Evolutionary conservation across 2,329 filamentous ascomycete species (phyloP), one percentile per base, ranked within the genome.

Genomic region (Leptographium procerum): DNA sequence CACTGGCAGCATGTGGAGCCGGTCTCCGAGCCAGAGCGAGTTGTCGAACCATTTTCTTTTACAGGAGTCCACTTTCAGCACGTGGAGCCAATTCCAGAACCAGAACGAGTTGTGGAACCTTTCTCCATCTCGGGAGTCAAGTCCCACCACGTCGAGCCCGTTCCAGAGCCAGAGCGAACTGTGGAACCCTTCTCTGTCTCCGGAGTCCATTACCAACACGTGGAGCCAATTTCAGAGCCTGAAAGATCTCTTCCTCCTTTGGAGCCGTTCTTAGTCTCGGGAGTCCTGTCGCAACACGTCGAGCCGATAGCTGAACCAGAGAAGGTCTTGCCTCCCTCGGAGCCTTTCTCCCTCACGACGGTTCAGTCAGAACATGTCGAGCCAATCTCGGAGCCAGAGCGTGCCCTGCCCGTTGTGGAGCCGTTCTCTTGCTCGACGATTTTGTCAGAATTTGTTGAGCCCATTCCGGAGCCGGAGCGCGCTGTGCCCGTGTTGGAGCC

Each of bases 61-160:
- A 26, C 45, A 8, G n/a, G 14, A 8, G 24, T 48, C 14, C 45
- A 11, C 8, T 10, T 14, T 10, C 10, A 24, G 45, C 45, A 48
- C 45, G 45, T 48, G 45, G 45, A 16, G 24, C 45, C 45, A n/a
- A 16, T 48, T n/a, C n/a, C n/a, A n/a, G n/a, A n/a, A n/a, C n/a
- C n/a, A n/a, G n/a, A n/a, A n/a, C n/a, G n/a, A n/a, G n/a, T n/a
- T n/a, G n/a, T n/a, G 5, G 58, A 60, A 53, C 61, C 59, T n/a
- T 62, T 77, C 24, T 69, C 65, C 0, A 63, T 77, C 40, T 76
- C 75, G 2, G 63, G 67, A 1, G 69, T 76, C 53, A 57, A 68
- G 24, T 61, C 69, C 4, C 65, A 75, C 61, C 66, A 62, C 50
- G 65, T 67, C 33, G 66, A 63, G 58, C 69, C 66, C 29, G 63